Percentiles rank a stretch among this genome's conserved stretches.
Conservation (phyloP, 2,329 filamentous ascomycete genomes). For the Sarocladium kiliense region DNA sequence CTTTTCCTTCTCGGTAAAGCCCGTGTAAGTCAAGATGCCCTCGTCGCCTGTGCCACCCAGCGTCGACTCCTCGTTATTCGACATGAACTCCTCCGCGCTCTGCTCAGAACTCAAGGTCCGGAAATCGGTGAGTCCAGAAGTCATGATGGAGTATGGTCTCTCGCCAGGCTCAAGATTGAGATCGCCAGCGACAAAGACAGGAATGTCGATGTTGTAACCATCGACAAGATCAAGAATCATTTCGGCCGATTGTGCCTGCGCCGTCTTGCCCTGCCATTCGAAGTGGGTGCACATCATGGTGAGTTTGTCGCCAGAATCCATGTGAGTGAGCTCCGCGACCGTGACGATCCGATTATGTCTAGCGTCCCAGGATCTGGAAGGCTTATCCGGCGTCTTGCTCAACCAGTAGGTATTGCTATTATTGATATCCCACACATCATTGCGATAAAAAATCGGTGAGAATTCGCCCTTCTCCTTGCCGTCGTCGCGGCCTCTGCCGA, state of each 20-base stretch:
- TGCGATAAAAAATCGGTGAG: slow-evolving; percentile 60
- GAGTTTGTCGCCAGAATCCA: slow-evolving; percentile 28
- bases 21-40: slow-evolving; percentile 21
- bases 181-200: slow-evolving; percentile 28
- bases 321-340: slow-evolving; percentile 38
- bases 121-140: slow-evolving; percentile 20
- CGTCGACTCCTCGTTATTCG: slow-evolving; percentile 5
- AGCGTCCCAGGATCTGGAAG: slow-evolving; percentile 54
- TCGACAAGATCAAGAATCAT: slow-evolving; percentile 27
- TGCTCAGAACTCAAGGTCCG: slow-evolving; percentile 17
- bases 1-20: slow-evolving; percentile 16
- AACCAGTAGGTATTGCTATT: slow-evolving; percentile 57
- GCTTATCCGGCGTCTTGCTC: slow-evolving; percentile 49
- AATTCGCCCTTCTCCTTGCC: slow-evolving; percentile 60
- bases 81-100: slow-evolving; percentile 19
- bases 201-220: slow-evolving; percentile 9
- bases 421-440: slow-evolving; percentile 46
- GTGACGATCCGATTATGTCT: slow-evolving; percentile 40
- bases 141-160: slow-evolving; percentile 20
- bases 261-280: slow-evolving; percentile 38
- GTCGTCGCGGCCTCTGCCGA: slow-evolving; percentile 55
- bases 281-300: slow-evolving; percentile 49
- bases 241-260: slow-evolving; percentile 35
- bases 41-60: not conserved
- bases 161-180: slow-evolving; percentile 24